Evolutionary conservation across 352 stramenopile species (phyloP), one percentile per base, ranked within the genome.

Genomic region (Globisporangium lucens): DNA sequence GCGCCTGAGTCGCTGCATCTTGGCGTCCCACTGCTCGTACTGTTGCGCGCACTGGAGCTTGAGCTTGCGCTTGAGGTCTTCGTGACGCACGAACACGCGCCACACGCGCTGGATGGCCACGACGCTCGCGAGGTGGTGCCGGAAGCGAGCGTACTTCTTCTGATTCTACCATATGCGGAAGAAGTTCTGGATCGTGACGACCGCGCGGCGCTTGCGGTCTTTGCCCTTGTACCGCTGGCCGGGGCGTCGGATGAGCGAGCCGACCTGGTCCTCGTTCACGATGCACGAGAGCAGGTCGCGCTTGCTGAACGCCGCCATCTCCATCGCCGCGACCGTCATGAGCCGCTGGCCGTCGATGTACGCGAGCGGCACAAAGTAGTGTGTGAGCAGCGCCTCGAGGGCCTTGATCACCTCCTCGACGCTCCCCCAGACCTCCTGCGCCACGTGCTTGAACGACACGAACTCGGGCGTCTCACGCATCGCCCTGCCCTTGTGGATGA

Each of bases 381-480:
- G 80, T 46, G 72, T 82, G 38, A 97, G 74, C 36, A 96, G 69
- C 30, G 67, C 69, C 68, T 97, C 90, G 2, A 97, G 69, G 35
- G 87, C 86, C 33, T 60, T 65, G 24, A 97, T 74, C 53, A 89
- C 83, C 27, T 83, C 82, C 29, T 91, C 82, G 17, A 97, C 80
- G 58, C 75, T 83, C 5, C 89, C 89, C 89, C 90, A 98, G 51
- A 90, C 65, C 56, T 95, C 76, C 53, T 93, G 80, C n/a, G 75
- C 83, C 30, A 88, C 81, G n/a, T 88, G 75, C 38, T 82, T 72
- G 71, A 97, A 96, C 24, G 85, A 93, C 33, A 93, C 70, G 65
- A 97, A 97, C 68, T 97, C 91, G 56, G 89, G 86, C 29, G 89
- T 94, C 22, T 94, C 80, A 41, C 85, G 78, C 72, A 97, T 83